A percentile compares a stretch with the other conserved stretches of the same genome.
phyloP scores from a whole-genome alignment of 2,329 filamentous ascomycete genomes.

The Cladosporium phlei region DNA sequence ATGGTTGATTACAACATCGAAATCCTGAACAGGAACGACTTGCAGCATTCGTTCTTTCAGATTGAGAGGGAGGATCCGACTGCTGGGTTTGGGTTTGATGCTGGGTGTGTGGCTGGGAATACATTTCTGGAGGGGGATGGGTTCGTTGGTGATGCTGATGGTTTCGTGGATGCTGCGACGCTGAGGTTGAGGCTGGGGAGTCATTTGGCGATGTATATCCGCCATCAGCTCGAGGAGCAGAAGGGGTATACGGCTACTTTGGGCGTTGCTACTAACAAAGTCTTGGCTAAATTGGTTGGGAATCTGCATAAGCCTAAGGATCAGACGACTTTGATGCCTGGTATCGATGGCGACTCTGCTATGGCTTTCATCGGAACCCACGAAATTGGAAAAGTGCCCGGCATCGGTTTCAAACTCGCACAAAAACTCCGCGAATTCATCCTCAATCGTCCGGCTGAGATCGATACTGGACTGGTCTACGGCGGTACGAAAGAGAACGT shows the following conservation, averaged over 20 bases:
- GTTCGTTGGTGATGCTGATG: conserved; percentile 9
- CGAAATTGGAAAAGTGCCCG: conserved; percentile 75
- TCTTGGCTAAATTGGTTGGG: conserved; percentile 79
- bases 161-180: conserved; percentile 20
- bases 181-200: conserved; percentile 70
- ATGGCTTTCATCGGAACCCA: conserved; percentile 68
- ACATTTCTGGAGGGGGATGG: conserved; percentile 44
- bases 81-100: conserved; percentile 74
- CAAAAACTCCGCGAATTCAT: conserved; percentile 62
- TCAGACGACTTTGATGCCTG: conserved; percentile 75
- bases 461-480: conserved; percentile 44
- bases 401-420: conserved; percentile 76
- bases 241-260: conserved; percentile 84
- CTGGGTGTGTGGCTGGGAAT: conserved; percentile 61
- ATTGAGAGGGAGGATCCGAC: conserved; percentile 69
- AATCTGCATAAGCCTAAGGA: conserved; percentile 78
- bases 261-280: conserved; percentile 81
- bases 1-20: conserved; percentile 76
- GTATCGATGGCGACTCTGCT: conserved; percentile 45
- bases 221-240: conserved; percentile 65
- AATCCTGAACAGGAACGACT: conserved; percentile 62
- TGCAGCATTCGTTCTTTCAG: conserved; percentile 72
- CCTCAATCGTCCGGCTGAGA: conserved; percentile 42
- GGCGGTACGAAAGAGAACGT: conserved; percentile 52
- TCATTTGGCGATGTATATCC: conserved; percentile 72